Base-by-base conservation (phyloP, 768 basidiomycete genomes). In the Pleurotus giganteus region DNA sequence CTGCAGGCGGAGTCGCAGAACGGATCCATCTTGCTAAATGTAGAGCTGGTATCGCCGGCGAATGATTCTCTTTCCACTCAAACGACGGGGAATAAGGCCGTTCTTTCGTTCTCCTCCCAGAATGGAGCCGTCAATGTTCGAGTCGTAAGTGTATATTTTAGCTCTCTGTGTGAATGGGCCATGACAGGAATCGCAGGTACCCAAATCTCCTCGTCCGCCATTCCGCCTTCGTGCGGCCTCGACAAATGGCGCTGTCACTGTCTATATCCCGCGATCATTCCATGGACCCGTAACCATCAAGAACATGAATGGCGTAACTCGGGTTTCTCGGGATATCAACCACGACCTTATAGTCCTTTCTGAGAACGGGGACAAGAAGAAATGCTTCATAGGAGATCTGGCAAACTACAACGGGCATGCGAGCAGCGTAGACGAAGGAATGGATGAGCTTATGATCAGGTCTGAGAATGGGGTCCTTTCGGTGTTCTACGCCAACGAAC, bases 231-330 rank as follows among this genome's bases (percentile, higher is more conserved):
- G 57, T 1, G 36, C 61, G 9, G 49, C 55, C 12, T 60, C 69
- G 6, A 43, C 47, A 27, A 64, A 75, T 50, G 74, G 74, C 3
- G 24, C 58, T 15, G 58, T 76, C 13, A 58, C 53, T 19, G 47
- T 78, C 7, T 57, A 66, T 24, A 56, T 79, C 28, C 77, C 77
- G 4, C 74, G 75, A 13, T 69, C 73, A 4, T 79, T 74, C 63
- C 61, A 63, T 17, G 77, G 77, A 1, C 65, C 65, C 0, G 37
- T 77, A 28, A 55, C 57, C 2, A 58, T 73, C 34, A 66, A 58
- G 26, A 65, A 65, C 5, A 52, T n/a, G 8, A 66, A 74, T 51
- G 71, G 71, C n/a, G 54, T 37, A 24, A 51, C 59, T 13, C 63
- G 58, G 9, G 64, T 73, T 50, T 76, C 75, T 3, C 58, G 65